Evolutionary conservation across 192 early-diverging fungal genomes (phyloP).

Genomic region (Umbelopsis ramanniana): DNA sequence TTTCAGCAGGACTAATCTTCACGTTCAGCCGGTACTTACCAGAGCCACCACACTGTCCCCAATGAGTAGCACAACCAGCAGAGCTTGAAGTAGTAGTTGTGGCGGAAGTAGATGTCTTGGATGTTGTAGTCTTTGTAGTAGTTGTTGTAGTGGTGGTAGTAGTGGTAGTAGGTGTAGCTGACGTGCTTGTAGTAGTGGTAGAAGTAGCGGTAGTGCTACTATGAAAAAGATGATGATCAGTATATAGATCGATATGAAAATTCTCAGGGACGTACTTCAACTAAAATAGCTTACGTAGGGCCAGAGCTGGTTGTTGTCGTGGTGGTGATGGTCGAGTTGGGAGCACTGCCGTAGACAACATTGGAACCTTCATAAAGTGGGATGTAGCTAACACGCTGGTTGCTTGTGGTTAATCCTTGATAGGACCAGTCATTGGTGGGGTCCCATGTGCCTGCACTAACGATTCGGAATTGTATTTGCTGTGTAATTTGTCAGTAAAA

Average conservation of each 20-base stretch:
- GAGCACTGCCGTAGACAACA: background rate
- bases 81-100: background rate
- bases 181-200: background rate
- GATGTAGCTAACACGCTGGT: slow-evolving; percentile 1
- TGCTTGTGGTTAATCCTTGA: slow-evolving; percentile 8
- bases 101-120: background rate
- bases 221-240: background rate
- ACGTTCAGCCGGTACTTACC: background rate
- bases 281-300: background rate
- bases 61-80: slow-evolving; percentile 4
- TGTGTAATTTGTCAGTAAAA: background rate
- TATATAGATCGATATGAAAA: background rate
- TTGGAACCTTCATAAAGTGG: background rate
- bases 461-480: slow-evolving; percentile 13
- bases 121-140: background rate
- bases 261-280: background rate
- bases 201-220: background rate
- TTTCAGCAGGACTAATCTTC: background rate
- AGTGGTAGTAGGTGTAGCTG: background rate
- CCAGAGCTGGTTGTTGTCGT: background rate
- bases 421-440: slow-evolving; percentile 11
- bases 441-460: slow-evolving; percentile 11
- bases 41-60: slow-evolving; percentile 5
- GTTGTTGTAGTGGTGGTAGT: background rate
- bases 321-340: background rate